Percentiles rank a stretch among this genome's conserved stretches.
These are phyloP conservation scores for Mytilinidion resinicola DNA, from an alignment of 495 filamentous ascomycete genomes.

Conservation along the genomic window DNA sequence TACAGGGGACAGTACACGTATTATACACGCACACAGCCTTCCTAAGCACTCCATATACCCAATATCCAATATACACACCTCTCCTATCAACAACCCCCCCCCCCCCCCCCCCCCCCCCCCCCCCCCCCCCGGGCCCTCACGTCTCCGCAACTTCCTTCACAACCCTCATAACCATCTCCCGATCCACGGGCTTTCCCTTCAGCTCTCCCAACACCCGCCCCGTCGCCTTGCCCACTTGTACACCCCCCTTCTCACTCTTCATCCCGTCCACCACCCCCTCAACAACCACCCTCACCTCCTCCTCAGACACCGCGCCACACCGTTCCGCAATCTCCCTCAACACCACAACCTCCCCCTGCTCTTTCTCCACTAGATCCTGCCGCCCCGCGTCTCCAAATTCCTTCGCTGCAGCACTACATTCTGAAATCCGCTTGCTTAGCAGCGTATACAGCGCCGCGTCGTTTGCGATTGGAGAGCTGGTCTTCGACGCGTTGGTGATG, in stretches of 20 bases:
- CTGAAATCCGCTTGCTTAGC: conserved; percentile 49
- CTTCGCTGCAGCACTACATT: conserved; percentile 44
- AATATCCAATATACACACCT: no score
- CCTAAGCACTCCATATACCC: no score
- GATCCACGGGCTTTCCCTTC: conserved; percentile 50
- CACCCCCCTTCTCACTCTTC: conserved; percentile 40
- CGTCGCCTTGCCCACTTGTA: conserved; percentile 47
- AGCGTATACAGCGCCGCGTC: conserved; percentile 55
- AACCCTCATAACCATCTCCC: conserved; percentile 43
- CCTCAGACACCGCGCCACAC: conserved; percentile 42
- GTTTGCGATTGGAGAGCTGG: conserved; percentile 49
- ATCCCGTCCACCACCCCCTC: conserved; percentile 40
- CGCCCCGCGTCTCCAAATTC: conserved; percentile 49
- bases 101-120: no score
- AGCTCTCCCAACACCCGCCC: conserved; percentile 45
- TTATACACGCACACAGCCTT: no score
- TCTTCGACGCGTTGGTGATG: conserved; percentile 57
- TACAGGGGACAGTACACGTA: no score
- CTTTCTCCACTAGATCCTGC: conserved; percentile 52
- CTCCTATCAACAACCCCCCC: no score
- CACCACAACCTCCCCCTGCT: conserved; percentile 49
- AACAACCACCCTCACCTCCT: conserved; percentile 46
- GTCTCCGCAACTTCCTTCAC: conserved; percentile 34
- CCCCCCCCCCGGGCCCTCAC: no score
- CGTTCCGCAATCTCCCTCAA: conserved; percentile 53